Conservation (phyloP, 2,329 filamentous ascomycete genomes). For the Ascosphaera acerosa region DNA sequence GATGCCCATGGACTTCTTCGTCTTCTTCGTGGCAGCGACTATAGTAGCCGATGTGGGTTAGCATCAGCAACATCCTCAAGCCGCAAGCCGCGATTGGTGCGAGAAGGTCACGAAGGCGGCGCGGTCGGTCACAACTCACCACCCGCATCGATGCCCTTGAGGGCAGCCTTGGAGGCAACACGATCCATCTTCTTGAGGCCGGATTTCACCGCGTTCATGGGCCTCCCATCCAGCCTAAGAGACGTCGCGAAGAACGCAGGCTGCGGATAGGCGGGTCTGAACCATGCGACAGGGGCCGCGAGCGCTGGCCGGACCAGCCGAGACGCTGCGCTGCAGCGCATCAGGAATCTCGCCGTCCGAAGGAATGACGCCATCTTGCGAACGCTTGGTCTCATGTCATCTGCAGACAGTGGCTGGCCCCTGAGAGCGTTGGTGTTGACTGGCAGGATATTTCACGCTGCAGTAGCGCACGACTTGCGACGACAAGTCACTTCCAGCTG, state of each 20-base stretch:
- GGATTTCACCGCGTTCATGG: conserved; percentile 31
- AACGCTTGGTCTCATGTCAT: too few species aligned
- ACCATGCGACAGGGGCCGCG: conserved; percentile 5
- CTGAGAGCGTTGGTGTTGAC: too few species aligned
- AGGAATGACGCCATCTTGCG: background rate
- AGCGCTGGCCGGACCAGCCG: too few species aligned
- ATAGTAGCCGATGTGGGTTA: conserved; percentile 4
- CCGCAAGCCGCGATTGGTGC: conserved; percentile 1
- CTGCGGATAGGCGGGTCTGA: conserved; percentile 7
- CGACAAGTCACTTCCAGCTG: too few species aligned
- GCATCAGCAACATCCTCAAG: background rate
- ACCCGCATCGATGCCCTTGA: conserved; percentile 37
- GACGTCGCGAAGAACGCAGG: conserved; percentile 26
- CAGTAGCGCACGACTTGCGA: too few species aligned
- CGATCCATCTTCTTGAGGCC: conserved; percentile 32
- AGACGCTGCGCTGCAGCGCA: too few species aligned
- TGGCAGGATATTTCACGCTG: too few species aligned
- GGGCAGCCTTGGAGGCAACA: conserved; percentile 27
- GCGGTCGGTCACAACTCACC: conserved; percentile 23
- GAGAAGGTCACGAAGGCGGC: too few species aligned
- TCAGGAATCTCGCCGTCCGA: background rate
- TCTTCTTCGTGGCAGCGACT: conserved; percentile 26
- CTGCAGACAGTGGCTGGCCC: too few species aligned
- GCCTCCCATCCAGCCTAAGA: conserved; percentile 21
- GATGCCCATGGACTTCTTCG: conserved; percentile 18